These are phyloP conservation scores for Arthroderma sp. DNA, from an alignment of 2,329 filamentous ascomycete genomes.

Conservation along the genomic window DNA sequence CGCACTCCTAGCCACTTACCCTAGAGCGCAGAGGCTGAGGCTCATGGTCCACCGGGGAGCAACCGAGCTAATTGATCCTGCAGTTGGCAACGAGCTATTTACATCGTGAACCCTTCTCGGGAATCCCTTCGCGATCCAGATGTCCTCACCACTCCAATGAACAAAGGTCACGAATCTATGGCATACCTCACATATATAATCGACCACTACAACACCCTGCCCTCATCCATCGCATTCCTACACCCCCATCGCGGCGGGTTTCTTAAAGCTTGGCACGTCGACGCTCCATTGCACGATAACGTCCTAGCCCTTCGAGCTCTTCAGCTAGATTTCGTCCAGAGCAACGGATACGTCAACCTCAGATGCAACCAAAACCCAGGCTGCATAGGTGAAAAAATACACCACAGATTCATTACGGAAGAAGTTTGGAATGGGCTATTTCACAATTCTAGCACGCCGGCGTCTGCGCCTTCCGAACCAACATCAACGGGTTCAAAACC, in stretches of 20 bases:
- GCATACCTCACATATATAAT: slow-evolving; percentile 41
- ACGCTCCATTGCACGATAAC: slow-evolving; percentile 36
- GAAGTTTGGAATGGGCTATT: slow-evolving; percentile 19
- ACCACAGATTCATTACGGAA: slow-evolving; percentile 14
- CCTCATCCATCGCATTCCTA: slow-evolving; percentile 35
- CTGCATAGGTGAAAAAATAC: slow-evolving; percentile 24
- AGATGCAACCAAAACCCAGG: slow-evolving; percentile 42
- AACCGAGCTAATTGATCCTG: not conserved
- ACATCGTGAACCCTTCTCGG: slow-evolving; percentile 27
- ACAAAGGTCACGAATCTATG: slow-evolving; percentile 43
- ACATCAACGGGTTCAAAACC: slow-evolving; percentile 36
- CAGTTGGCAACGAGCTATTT: slow-evolving; percentile 36
- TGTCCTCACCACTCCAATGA: slow-evolving; percentile 17
- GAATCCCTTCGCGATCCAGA: slow-evolving; percentile 5
- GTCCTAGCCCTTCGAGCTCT: slow-evolving; percentile 34
- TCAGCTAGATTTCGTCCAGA: slow-evolving; percentile 32
- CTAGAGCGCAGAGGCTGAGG: not conserved
- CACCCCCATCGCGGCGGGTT: slow-evolving; percentile 24
- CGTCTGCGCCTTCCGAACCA: slow-evolving; percentile 27
- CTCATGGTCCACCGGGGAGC: too few relatives aligned
- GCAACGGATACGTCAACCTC: slow-evolving; percentile 42
- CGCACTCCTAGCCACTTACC: not conserved
- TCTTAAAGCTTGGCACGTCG: slow-evolving; percentile 38
- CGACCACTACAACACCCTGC: slow-evolving; percentile 36
- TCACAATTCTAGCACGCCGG: slow-evolving; percentile 16